These are phyloP conservation scores for Poa annua DNA, from an alignment of 176 grass and related monocot genomes.

Conservation along the genomic window DNA sequence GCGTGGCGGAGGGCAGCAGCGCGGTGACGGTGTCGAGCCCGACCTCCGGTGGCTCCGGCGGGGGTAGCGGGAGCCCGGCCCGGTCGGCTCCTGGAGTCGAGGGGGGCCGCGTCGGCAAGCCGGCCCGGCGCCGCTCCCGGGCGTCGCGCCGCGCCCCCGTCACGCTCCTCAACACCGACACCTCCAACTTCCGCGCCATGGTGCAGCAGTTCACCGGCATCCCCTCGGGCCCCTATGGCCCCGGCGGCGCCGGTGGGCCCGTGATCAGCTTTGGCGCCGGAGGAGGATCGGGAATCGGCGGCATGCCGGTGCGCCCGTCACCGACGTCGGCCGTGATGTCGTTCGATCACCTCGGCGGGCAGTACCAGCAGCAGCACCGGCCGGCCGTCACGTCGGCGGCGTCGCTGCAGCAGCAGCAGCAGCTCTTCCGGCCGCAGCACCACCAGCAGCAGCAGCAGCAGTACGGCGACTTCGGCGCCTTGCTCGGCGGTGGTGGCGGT, in stretches of 20 bases:
- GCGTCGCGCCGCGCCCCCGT: slow-evolving; percentile 76
- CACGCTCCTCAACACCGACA: slow-evolving; percentile 95
- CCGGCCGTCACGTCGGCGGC: not conserved
- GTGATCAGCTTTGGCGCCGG: slow-evolving; percentile 52
- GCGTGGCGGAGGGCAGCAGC: not conserved
- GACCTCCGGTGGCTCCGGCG: slow-evolving; percentile 38
- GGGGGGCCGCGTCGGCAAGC: slow-evolving; percentile 59
- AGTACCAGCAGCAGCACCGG: slow-evolving; percentile 6
- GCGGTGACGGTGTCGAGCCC: slow-evolving; percentile 50
- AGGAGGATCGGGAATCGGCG: slow-evolving; percentile 3
- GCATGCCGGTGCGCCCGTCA: slow-evolving; percentile 46
- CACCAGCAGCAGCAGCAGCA: slow-evolving; percentile 27
- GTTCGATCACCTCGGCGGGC: slow-evolving; percentile 49
- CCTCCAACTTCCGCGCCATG: slow-evolving; percentile 94
- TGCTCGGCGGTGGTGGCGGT: not conserved
- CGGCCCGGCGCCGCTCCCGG: slow-evolving; percentile 54
- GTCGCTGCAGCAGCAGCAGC: slow-evolving; percentile 51
- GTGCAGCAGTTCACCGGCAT: slow-evolving; percentile 99
- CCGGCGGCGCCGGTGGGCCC: slow-evolving; percentile 3
- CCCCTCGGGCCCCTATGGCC: slow-evolving; percentile 50
- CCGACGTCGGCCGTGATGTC: slow-evolving; percentile 59
- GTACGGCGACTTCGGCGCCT: slow-evolving; percentile 5
- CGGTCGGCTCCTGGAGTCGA: slow-evolving; percentile 30
- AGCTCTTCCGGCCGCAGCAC: slow-evolving; percentile 50
- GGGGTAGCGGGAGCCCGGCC: slow-evolving; percentile 28